phyloP scores from a whole-genome alignment of 179 eudicot genomes.

The Nepenthes alata region DNA sequence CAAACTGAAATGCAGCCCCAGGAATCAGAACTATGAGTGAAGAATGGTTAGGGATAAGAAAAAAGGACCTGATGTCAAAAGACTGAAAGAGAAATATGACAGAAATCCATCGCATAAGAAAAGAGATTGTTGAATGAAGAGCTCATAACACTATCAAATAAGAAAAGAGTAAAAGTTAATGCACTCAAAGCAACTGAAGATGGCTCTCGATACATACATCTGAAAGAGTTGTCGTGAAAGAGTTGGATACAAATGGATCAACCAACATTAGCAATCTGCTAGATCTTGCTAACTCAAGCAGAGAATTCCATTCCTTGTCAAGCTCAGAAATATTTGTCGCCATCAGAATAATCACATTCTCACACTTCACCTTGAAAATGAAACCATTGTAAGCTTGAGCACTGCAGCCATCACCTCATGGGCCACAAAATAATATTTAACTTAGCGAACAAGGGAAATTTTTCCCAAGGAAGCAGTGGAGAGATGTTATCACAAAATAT shows the following conservation, averaged over 20 bases:
- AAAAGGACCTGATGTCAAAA: background rate
- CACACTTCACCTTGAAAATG: constrained; percentile 65
- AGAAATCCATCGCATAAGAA: too few relatives aligned
- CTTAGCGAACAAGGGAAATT: too few relatives aligned
- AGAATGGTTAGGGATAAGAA: too few relatives aligned
- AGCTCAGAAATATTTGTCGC: constrained; percentile 74
- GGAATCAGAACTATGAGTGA: too few relatives aligned
- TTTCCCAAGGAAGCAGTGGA: too few relatives aligned
- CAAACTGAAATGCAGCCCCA: too few relatives aligned
- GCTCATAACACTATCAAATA: background rate
- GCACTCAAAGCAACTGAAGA: background rate
- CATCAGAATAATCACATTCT: constrained; percentile 58
- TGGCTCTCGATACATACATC: constrained; percentile 42
- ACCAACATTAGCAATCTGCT: constrained; percentile 28
- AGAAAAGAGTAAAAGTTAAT: background rate
- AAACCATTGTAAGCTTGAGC: background rate
- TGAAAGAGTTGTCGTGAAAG: constrained; percentile 44
- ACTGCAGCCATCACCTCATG: background rate
- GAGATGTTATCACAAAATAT: too few relatives aligned
- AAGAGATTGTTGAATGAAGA: too few relatives aligned
- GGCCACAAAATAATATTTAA: too few relatives aligned
- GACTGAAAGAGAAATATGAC: too few relatives aligned
- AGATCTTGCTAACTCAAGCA: constrained; percentile 45
- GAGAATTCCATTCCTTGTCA: constrained; percentile 67
- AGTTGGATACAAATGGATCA: constrained; percentile 57